Base-by-base conservation (phyloP, 179 eudicot genomes). In the Heliamphora pulchella region DNA sequence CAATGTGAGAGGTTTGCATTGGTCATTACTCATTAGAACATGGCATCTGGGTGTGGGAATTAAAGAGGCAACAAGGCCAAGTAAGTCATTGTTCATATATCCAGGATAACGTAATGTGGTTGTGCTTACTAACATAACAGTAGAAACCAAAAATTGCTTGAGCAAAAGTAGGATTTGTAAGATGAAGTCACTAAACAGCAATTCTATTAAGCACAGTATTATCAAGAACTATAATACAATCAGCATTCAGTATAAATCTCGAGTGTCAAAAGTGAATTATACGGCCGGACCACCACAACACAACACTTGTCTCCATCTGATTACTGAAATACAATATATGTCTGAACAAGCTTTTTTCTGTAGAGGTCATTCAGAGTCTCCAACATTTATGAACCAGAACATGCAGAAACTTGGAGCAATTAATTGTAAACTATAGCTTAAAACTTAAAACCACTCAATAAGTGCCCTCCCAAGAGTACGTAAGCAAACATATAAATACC, bases 121-220 rank as follows among this genome's bases (percentile, higher is more conserved):
- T 48, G 99, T 96, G 91, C 99, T 96, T 63, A 98, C 99, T 9
- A 98, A 94, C 99, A 96, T 96, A 67, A 96, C 99, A 75, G 99
- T 96, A 31, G 99, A 96, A 39, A 96, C 99, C 82, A 96, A 82
- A 92, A 85, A 94, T 96, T 84, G 98, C 94, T 85, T 96, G 97
- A 65, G 93, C 90, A 89, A 94, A 92, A 51, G 99, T 91, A 81
- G 99, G 98, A 88, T 87, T 94, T 76, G 88, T 31, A 71, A 96
- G 91, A 86, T 96, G 97, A 82, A 92, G 98, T 64, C 98, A 88
- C 87, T 92, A 97, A 54, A 90, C 97, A 31, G 98, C 99, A 81
- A 96, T 96, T 84, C 96, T 96, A 89, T 96, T 94, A 69, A 96
- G 88, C 72, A 98, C 98, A 83, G 99, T 96, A 84, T 96, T 96